phyloP scores from a whole-genome alignment of 2,329 filamentous ascomycete genomes.

The Rachicladosporium sp. region DNA sequence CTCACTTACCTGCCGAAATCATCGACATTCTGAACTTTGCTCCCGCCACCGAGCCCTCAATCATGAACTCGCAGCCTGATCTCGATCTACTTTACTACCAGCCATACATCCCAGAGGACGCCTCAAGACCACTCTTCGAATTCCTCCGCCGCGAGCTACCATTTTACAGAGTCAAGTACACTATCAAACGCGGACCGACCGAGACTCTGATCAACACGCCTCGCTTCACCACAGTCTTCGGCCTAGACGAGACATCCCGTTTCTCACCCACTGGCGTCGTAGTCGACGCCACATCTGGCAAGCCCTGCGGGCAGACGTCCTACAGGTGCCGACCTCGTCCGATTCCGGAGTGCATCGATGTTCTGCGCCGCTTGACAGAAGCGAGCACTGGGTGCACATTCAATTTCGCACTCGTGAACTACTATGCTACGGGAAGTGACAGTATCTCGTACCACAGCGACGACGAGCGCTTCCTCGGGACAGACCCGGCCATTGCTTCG shows the following conservation, averaged over 20 bases:
- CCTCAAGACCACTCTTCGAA: constrained; percentile 50
- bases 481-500: constrained; percentile 59
- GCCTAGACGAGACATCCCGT: constrained; percentile 49
- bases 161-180: constrained; percentile 39
- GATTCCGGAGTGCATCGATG: constrained; percentile 56
- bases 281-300: constrained; percentile 32
- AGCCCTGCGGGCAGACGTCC: constrained; percentile 30
- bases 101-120: constrained; percentile 51
- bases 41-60: constrained; percentile 37
- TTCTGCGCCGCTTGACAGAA: constrained; percentile 51
- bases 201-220: constrained; percentile 52
- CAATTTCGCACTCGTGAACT: constrained; percentile 74
- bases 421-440: constrained; percentile 65
- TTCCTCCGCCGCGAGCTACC: constrained; percentile 57
- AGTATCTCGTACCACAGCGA: constrained; percentile 72
- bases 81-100: constrained; percentile 66
- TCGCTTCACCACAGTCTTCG: constrained; percentile 50
- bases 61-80: constrained; percentile 55
- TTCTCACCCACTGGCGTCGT: constrained; percentile 35
- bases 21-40: constrained; percentile 28
- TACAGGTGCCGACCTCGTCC: constrained; percentile 54
- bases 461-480: constrained; percentile 64
- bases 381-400: constrained; percentile 53
- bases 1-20: constrained; percentile 35
- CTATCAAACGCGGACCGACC: constrained; percentile 52